These are phyloP conservation scores for Globisporangium acanthophoron DNA, from an alignment of 352 stramenopile species.

Conservation along the genomic window DNA sequence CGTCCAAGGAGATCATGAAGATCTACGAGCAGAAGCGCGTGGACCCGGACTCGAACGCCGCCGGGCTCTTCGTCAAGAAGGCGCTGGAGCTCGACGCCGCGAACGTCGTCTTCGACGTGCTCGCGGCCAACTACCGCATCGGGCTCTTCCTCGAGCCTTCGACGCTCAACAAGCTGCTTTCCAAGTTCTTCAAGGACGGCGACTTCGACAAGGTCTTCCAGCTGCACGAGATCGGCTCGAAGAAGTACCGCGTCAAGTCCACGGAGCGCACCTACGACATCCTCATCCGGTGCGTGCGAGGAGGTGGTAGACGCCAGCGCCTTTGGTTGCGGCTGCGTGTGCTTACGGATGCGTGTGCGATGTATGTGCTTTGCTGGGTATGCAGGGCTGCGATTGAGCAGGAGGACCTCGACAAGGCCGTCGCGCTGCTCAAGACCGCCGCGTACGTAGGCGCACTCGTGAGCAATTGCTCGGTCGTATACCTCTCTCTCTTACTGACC, in stretches of 20 bases:
- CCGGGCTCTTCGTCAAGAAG: slow-evolving; percentile 78
- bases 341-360: background rate
- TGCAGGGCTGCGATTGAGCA: slow-evolving; percentile 63
- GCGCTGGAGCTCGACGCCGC: slow-evolving; percentile 68
- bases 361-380: background rate
- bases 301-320: background rate
- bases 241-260: slow-evolving; percentile 81
- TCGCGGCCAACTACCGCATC: slow-evolving; percentile 80
- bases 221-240: slow-evolving; percentile 68
- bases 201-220: slow-evolving; percentile 76
- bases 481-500: slow-evolving; percentile 2
- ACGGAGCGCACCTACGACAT: slow-evolving; percentile 83
- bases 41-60: slow-evolving; percentile 71
- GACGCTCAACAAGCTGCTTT: slow-evolving; percentile 80
- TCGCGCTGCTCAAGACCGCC: slow-evolving; percentile 66
- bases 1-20: slow-evolving; percentile 83
- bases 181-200: slow-evolving; percentile 76
- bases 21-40: slow-evolving; percentile 85
- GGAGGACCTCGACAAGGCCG: slow-evolving; percentile 63
- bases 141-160: slow-evolving; percentile 73
- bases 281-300: slow-evolving; percentile 49
- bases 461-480: background rate
- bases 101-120: slow-evolving; percentile 70
- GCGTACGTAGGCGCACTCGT: slow-evolving; percentile 35
- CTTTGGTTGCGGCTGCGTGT: background rate